Percentiles rank a stretch among this genome's conserved stretches.
phyloP scores from a whole-genome alignment of 192 early-diverging fungal species.

The Backusella australiensis region DNA sequence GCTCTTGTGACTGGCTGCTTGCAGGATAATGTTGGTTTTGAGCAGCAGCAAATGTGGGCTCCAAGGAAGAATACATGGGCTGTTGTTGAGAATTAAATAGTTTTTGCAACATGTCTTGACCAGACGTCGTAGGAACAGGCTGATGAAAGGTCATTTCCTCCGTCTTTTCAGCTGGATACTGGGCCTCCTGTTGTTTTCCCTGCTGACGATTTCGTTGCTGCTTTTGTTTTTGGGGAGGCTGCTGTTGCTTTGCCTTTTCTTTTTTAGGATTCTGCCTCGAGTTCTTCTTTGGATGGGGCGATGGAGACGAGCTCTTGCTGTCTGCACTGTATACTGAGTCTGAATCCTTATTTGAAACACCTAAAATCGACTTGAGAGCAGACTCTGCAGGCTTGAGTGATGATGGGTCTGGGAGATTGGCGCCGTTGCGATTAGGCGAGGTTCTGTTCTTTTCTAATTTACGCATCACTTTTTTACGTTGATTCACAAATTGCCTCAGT shows the following conservation, averaged over 20 bases:
- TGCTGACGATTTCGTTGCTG: not conserved
- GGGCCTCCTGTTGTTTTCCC: not conserved
- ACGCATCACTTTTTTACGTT: constrained; percentile 18
- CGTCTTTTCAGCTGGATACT: not conserved
- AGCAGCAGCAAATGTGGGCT: not conserved
- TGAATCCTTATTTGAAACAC: not conserved
- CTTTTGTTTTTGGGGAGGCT: not conserved
- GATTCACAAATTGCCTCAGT: constrained; percentile 26
- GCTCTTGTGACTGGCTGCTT: not conserved
- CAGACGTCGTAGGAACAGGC: not conserved
- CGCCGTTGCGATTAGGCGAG: not conserved
- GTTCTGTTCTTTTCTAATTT: not conserved
- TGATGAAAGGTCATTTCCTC: constrained; percentile 4
- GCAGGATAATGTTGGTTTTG: not conserved
- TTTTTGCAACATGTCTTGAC: not conserved
- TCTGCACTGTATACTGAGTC: not conserved
- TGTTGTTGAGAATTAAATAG: constrained; percentile 5
- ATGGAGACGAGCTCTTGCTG: not conserved
- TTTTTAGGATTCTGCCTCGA: not conserved
- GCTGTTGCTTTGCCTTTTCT: not conserved
- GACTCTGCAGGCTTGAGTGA: constrained; percentile 1
- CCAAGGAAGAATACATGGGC: not conserved
- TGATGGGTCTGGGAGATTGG: not conserved
- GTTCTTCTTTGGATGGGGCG: not conserved
- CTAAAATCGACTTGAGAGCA: constrained; percentile 4